phyloP scores from a whole-genome alignment of 371 early-diverging fungal species.

The Mortierella sp. region DNA sequence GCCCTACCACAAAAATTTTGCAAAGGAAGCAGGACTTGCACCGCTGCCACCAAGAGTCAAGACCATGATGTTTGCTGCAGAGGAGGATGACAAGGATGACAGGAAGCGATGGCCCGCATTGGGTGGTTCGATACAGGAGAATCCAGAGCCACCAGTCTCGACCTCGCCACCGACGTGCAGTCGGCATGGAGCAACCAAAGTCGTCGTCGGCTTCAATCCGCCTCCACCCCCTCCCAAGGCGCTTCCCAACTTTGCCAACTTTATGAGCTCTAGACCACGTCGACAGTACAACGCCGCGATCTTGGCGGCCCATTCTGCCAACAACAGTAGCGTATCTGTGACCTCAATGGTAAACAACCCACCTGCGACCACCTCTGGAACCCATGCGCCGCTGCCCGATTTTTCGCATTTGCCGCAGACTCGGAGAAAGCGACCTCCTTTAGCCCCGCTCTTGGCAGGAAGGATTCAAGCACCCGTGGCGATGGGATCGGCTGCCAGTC shows the following conservation, averaged over 20 bases:
- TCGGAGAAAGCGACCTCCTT: conserved; percentile 10
- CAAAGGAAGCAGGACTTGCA: conserved; percentile 42
- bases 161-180: background rate
- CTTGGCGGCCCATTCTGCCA: conserved; percentile 11
- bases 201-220: conserved; percentile 20
- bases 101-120: conserved; percentile 1
- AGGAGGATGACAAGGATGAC: conserved; percentile 21
- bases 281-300: conserved; percentile 25
- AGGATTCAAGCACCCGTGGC: background rate
- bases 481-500: background rate
- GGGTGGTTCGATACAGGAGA: background rate
- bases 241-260: conserved; percentile 18
- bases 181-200: conserved; percentile 10
- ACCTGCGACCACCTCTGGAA: background rate
- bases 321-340: background rate
- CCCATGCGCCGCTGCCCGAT: conserved; percentile 3
- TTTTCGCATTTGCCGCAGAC: conserved; percentile 22
- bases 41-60: conserved; percentile 46
- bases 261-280: conserved; percentile 21
- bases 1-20: conserved; percentile 53
- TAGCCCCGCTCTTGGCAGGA: conserved; percentile 2
- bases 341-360: background rate
- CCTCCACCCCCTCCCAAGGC: conserved; percentile 19
- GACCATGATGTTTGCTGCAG: background rate
- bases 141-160: background rate